A percentile compares a stretch with the other conserved stretches of the same genome.
These are phyloP conservation scores for Aspergillus novofumigatus DNA, from an alignment of 2,329 filamentous ascomycete genomes.

Conservation along the genomic window DNA sequence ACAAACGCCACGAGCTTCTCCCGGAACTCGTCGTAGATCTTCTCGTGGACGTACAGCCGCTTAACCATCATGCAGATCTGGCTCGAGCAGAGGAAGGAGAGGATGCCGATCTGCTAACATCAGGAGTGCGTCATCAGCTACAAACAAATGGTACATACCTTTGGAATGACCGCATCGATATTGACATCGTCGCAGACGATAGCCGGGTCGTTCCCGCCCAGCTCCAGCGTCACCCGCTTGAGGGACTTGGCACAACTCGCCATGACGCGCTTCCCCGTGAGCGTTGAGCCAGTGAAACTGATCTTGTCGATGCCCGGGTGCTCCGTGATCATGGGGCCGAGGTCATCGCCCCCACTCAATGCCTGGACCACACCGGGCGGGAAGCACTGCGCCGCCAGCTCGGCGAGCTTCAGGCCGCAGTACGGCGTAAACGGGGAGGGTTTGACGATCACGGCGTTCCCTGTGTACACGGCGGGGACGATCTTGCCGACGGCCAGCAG, in stretches of 20 bases:
- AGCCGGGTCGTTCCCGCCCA: constrained; percentile 55
- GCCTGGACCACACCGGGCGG: constrained; percentile 56
- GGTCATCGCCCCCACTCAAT: constrained; percentile 51
- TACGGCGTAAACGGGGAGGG: constrained; percentile 52
- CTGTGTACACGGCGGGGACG: constrained; percentile 47
- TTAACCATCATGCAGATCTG: constrained; percentile 57
- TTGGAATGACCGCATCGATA: constrained; percentile 41
- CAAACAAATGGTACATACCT: constrained; percentile 18
- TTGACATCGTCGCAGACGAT: constrained; percentile 53
- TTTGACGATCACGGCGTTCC: constrained; percentile 52
- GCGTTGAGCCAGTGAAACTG: constrained; percentile 55
- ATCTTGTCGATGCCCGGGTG: constrained; percentile 56
- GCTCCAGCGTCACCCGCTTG: constrained; percentile 52
- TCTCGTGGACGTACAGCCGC: constrained; percentile 58
- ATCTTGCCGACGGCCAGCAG: constrained; percentile 48
- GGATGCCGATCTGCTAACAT: constrained; percentile 38
- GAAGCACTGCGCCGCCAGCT: constrained; percentile 48
- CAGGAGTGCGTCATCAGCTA: neutral
- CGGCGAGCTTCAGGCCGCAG: constrained; percentile 52
- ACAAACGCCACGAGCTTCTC: constrained; percentile 45
- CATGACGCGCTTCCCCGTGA: constrained; percentile 50
- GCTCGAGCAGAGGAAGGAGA: constrained; percentile 51
- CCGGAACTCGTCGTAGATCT: constrained; percentile 55
- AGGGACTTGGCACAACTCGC: constrained; percentile 48
- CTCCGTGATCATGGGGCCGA: constrained; percentile 52